Evolutionary conservation across 1,284 basidiomycete species (phyloP), one percentile per base, ranked within the genome.

Genomic region (Thelephora terrestris): DNA sequence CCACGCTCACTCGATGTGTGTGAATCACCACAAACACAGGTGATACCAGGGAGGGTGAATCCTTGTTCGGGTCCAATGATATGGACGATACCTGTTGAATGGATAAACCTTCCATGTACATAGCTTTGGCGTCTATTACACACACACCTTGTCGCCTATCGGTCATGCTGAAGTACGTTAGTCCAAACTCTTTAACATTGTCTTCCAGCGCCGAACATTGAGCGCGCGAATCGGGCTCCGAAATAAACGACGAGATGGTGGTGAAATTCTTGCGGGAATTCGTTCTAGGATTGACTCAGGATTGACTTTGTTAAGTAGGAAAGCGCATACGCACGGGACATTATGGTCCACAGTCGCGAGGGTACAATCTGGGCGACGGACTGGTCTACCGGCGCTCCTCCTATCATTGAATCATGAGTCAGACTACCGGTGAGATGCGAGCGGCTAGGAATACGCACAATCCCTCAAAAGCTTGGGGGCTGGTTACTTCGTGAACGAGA

Each of bases 61-160:
- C 93, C 93, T 70, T 97, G 91, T 64, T 97, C 93, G 45, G 94
- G 93, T 45, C 93, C 94, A 58, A 97, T 96, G 54, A 97, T 77
- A 65, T 97, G 93, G 7, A 97, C 93, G 57, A 96, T 97, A 52
- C 92, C 86, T 91, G 54, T 42, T 10, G 20, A 3, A 2, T 12
- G 10, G n/a, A 6, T 42, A 16, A 47, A 36, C 49, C 48, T 12
- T 43, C 17, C 17, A 17, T 47, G 18, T 42, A 38, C 12, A 37
- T 21, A 29, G 43, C 36, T 43, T 43, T 10, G 12, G 44, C 47
- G 23, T 24, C 23, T 14, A 32, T 14, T 16, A 25, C 29, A 38
- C 18, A 39, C 49, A 48, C 57, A 85, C 89, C 91, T 71, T 95
- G 91, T 58, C 91, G 79, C 53, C 86, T 78, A 65, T 95, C 91